Evolutionary conservation across 2,329 filamentous ascomycete species (phyloP), one percentile per base, ranked within the genome.

Genomic region (Colletotrichum camelliae): DNA sequence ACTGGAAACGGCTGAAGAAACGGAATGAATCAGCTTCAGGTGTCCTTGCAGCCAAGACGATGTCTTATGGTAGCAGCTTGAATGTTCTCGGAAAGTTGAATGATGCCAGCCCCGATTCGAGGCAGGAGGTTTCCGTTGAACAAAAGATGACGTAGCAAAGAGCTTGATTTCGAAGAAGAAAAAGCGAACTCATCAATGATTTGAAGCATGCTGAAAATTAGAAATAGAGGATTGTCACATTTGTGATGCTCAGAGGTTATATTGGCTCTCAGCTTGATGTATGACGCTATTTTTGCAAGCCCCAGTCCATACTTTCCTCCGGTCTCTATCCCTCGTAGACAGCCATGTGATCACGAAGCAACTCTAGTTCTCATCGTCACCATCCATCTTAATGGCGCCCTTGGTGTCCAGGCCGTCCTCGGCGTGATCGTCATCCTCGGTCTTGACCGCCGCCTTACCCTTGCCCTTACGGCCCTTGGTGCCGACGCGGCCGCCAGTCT

Each of bases 381-480:
- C 76, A 18, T 75, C 67, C 70, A 81, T 18, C 58, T 61, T 61
- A 12, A 61, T 4, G 31, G 6, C 79, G 2, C 64, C 37, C 66
- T 81, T 81, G 61, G 77, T 33, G 43, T 52, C 43, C n/a, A 13
- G 10, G 3, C 43, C 35, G 5, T 18, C 5, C n/a, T 70, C 43
- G 2, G 27, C 57, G 21, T 58, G 35, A 15, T 70, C 48, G 6
- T 64, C 61, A 9, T 79, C 77, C 55, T 80, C 75, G 2, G 70
- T 24, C 75, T 82, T 81, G 18, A 71, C 55, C 43, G 78, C 78
- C 15, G 65, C 70, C 58, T 72, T 70, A 48, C 79, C 71, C 55
- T 72, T 68, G 62, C 79, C 79, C 31, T 72, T 78, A 66, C 77
- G 77, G 35, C 72, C 72, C 43, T 79, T 79, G 12, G 76, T 31